Base-by-base conservation (phyloP, 192 early-diverging fungal genomes). In the Linnemannia elongata region DNA sequence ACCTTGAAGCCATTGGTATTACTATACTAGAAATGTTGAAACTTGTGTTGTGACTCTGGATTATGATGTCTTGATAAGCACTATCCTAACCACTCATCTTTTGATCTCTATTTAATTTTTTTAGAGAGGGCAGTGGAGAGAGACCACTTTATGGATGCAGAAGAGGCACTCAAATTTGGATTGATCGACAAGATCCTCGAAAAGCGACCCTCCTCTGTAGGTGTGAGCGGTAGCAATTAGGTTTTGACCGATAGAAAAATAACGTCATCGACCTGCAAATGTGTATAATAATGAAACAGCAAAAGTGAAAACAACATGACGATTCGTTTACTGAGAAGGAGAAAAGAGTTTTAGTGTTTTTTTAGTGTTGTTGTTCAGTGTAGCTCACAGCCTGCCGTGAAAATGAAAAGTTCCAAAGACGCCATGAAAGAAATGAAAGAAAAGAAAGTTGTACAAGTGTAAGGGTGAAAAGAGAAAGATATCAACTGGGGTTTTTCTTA, bases 141-240 rank as follows among this genome's bases (percentile, higher is more conserved):
- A 69, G 98, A 99, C 83, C 95, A 96, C 85, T 99, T 97, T 80
- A 97, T 99, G 96, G 94, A 91, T 36, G 94, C 98, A 0, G 94
- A 96, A 42, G 95, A 96, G 88, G 97, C 98, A 1, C 76, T 96
- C 63, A 92, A 94, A 35, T 97, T 98, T 93, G 98, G 98, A 9
- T 89, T 99, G 38, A 96, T 99, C 52, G 98, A 99, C 88, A 91
- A 90, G 55, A 94, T 99, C 10, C 83, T 97, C 27, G 94, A 96
- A 27, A 97, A 96, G 82, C 91, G 95, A 68, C 82, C 82, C 5
- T 72, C 63, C 33, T 41, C 76, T 8, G 68, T 81, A n/a, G 72
- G 76, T 30, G 55, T 76, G 54, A 60, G 82, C 2, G 52, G 35
- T 5, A 70, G 33, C 49, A 72, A 52, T 47, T 76, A 55, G 15